Evolutionary conservation across 176 grass and related monocot species (phyloP).

Genomic region (Triticum aestivum): IWGSC_CS_RefSeq_v2.1 NC_057809.1:41990129-41990628

Average conservation of each 20-base stretch:
- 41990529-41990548: constrained; percentile 68
- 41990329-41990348: constrained; percentile 59
- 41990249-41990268: constrained; percentile 37
- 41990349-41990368: background rate
- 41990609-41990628: constrained; percentile 44
- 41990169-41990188: constrained; percentile 59
- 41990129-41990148: constrained; percentile 35
- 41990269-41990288: constrained; percentile 30
- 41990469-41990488: background rate
- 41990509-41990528: constrained; percentile 57
- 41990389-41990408: constrained; percentile 41
- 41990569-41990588: constrained; percentile 40
- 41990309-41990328: constrained; percentile 53
- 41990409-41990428: constrained; percentile 28
- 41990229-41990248: constrained; percentile 94
- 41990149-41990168: constrained; percentile 45
- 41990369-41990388: background rate
- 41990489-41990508: constrained; percentile 8
- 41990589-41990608: constrained; percentile 52
- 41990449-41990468: constrained; percentile 21
- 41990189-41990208: constrained; percentile 81
- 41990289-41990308: constrained; percentile 80
- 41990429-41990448: constrained; percentile 33
- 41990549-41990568: constrained; percentile 65
- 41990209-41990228: constrained; percentile 62